Evolutionary conservation across 805 yeast species (phyloP).

Genomic region (Wickerhamiella cacticola): DNA sequence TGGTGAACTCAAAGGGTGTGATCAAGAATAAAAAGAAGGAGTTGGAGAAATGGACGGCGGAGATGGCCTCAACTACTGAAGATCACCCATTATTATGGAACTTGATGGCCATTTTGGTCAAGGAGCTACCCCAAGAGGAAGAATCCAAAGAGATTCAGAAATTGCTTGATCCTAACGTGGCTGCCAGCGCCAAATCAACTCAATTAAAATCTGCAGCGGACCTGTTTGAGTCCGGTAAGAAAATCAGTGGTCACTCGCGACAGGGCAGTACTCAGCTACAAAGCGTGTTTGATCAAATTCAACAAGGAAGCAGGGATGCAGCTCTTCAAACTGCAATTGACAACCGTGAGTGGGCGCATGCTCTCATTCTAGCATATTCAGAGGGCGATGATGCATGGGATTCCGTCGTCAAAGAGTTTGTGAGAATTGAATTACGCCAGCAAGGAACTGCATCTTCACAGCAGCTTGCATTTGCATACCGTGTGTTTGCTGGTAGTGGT

Average conservation of each 20-base stretch:
- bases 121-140: slow-evolving; percentile 11
- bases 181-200: not conserved
- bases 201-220: slow-evolving; percentile 18
- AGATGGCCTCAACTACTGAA: slow-evolving; percentile 22
- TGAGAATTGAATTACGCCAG: slow-evolving; percentile 36
- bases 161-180: slow-evolving; percentile 11
- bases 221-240: slow-evolving; percentile 24
- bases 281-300: slow-evolving; percentile 33
- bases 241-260: slow-evolving; percentile 4
- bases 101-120: slow-evolving; percentile 16
- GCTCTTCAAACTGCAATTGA: slow-evolving; percentile 55
- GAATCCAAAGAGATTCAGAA: slow-evolving; percentile 7
- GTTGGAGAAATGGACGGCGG: slow-evolving; percentile 54
- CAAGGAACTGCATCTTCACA: slow-evolving; percentile 30
- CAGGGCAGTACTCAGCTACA: slow-evolving; percentile 20
- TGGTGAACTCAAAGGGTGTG: slow-evolving; percentile 34
- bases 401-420: slow-evolving; percentile 45
- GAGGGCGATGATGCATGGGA: slow-evolving; percentile 52
- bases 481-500: slow-evolving; percentile 52
- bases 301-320: slow-evolving; percentile 50
- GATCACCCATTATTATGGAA: slow-evolving; percentile 14
- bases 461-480: slow-evolving; percentile 44
- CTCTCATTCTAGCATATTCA: slow-evolving; percentile 57
- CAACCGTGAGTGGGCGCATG: slow-evolving; percentile 63
- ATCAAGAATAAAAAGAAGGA: slow-evolving; percentile 52